phyloP scores from a whole-genome alignment of 2,329 filamentous ascomycete species.

The Chaetothyriales sp. region DNA sequence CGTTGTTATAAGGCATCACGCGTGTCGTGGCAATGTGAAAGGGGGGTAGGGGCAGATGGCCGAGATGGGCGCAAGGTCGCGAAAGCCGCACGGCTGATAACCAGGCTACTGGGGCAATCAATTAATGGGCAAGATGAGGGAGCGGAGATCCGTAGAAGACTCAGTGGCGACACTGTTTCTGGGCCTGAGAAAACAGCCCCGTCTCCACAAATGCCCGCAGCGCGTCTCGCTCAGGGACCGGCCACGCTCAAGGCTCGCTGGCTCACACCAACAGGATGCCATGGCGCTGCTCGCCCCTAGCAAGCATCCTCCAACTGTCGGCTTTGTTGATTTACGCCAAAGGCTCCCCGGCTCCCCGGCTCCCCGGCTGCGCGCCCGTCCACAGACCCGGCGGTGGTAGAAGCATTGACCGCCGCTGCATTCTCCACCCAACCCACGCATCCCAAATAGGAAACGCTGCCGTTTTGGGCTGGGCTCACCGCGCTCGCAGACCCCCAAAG shows the following conservation, averaged over 20 bases:
- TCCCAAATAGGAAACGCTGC: neutral
- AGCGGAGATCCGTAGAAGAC: neutral
- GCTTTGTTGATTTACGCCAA: neutral
- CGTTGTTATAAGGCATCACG: conserved; percentile 79
- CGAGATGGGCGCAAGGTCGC: no score
- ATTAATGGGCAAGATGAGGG: neutral
- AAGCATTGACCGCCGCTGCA: neutral
- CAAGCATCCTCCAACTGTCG: neutral
- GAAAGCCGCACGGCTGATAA: neutral
- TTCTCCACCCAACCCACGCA: neutral
- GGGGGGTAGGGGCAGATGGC: no score
- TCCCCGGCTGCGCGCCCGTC: no score
- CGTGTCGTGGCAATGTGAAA: neutral
- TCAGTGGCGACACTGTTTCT: no score
- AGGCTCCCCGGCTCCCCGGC: neutral
- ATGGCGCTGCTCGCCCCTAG: neutral
- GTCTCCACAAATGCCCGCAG: neutral
- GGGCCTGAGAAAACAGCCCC: neutral
- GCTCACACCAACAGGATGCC: neutral
- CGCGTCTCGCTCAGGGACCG: neutral
- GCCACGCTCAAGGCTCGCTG: neutral
- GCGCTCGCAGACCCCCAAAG: neutral
- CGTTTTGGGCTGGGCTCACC: neutral
- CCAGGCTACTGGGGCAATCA: neutral
- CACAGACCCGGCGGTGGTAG: neutral